These are phyloP conservation scores for Phenoliferia sp. DNA, from an alignment of 1,284 basidiomycete genomes.

Conservation along the genomic window DNA sequence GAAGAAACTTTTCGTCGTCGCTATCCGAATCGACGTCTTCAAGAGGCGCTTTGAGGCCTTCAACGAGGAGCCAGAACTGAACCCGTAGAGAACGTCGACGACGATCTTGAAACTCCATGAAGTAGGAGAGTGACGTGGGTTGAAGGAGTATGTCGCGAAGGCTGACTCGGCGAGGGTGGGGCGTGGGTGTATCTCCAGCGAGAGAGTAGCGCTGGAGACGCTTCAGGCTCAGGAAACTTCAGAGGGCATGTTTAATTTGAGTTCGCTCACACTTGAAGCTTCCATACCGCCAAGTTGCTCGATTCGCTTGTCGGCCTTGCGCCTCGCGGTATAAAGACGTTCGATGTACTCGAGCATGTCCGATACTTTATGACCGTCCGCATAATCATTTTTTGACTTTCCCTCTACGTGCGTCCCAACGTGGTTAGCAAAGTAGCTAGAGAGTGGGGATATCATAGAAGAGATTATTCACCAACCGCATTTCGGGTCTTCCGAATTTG, in stretches of 20 bases:
- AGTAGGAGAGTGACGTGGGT: slow-evolving; percentile 83
- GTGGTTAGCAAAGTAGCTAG: too few relatives aligned
- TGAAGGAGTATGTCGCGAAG: slow-evolving; percentile 75
- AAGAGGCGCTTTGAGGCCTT: slow-evolving; percentile 93
- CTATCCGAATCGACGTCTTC: slow-evolving; percentile 51
- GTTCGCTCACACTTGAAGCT: slow-evolving; percentile 45
- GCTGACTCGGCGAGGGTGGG: background rate
- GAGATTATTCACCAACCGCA: too few relatives aligned
- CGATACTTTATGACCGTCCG: slow-evolving; percentile 57
- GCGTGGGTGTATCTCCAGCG: background rate
- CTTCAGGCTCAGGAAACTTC: background rate
- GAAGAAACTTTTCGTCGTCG: background rate
- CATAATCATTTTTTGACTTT: slow-evolving; percentile 56
- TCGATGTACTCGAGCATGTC: slow-evolving; percentile 69
- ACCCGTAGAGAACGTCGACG: slow-evolving; percentile 75
- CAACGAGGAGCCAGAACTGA: slow-evolving; percentile 95
- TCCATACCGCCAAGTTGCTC: slow-evolving; percentile 62
- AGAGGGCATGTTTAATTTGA: too few relatives aligned
- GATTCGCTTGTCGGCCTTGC: slow-evolving; percentile 79
- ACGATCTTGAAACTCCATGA: slow-evolving; percentile 97
- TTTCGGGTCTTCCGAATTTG: slow-evolving; percentile 77
- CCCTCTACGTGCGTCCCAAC: slow-evolving; percentile 12
- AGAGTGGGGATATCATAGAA: too few relatives aligned
- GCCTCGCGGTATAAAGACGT: slow-evolving; percentile 78
- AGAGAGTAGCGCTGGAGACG: slow-evolving; percentile 7